A percentile compares a stretch with the other conserved stretches of the same genome.
These are phyloP conservation scores for Canna indica DNA, from an alignment of 176 grass and related monocot genomes.

Conservation along the genomic window DNA sequence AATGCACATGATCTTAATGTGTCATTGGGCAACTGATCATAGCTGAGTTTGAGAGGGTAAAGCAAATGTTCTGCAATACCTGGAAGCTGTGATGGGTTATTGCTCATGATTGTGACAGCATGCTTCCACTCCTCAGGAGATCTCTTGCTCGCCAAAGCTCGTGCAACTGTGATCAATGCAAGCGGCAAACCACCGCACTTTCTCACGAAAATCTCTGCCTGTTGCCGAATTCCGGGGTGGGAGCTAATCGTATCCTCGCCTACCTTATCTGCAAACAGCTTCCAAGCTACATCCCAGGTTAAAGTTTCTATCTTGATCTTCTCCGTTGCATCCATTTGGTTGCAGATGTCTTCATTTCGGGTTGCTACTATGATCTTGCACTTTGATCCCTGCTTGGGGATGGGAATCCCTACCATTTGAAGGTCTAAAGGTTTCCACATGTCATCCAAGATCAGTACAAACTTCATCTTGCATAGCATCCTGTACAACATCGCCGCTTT, in stretches of 20 bases:
- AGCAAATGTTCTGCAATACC: conserved; percentile 67
- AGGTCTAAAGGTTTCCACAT: conserved; percentile 10
- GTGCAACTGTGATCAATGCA: conserved; percentile 59
- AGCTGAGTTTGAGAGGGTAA: conserved; percentile 58
- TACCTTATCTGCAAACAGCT: conserved; percentile 67
- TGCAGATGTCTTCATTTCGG: background rate
- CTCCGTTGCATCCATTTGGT: conserved; percentile 58
- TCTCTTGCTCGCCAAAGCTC: conserved; percentile 82
- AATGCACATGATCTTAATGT: conserved; percentile 61
- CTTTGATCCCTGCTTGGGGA: conserved; percentile 10
- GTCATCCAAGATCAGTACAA: conserved; percentile 24
- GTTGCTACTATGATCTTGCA: conserved; percentile 26
- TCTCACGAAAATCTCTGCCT: conserved; percentile 32
- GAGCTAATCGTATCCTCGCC: conserved; percentile 42
- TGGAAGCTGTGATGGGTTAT: conserved; percentile 72
- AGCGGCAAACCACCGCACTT: conserved; percentile 77
- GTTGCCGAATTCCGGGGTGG: conserved; percentile 35
- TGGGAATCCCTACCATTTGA: conserved; percentile 20
- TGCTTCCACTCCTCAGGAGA: conserved; percentile 81
- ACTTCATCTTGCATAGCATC: conserved; percentile 14
- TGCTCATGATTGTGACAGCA: conserved; percentile 61
- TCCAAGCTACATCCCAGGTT: conserved; percentile 49
- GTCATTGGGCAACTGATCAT: conserved; percentile 58
- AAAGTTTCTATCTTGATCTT: conserved; percentile 81
- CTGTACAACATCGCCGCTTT: background rate